Evolutionary conservation across 495 filamentous ascomycete genomes (phyloP).

Genomic region (Lichenothelia convexa): DNA sequence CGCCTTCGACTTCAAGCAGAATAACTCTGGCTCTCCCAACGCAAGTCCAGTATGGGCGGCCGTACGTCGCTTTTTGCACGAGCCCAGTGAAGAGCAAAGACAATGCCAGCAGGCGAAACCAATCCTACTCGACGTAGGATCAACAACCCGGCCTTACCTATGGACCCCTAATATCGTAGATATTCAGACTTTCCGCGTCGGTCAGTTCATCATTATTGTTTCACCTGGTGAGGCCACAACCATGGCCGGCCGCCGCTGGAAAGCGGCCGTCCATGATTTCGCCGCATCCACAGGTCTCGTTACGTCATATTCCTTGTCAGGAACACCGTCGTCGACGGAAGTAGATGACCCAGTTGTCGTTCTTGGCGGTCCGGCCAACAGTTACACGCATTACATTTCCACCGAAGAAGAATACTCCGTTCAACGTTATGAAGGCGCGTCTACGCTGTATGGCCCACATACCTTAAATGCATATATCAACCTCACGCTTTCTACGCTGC

Average conservation of each 20-base stretch:
- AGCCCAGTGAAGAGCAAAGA: conserved; percentile 50
- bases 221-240: conserved; percentile 85
- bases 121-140: conserved; percentile 78
- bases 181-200: conserved; percentile 72
- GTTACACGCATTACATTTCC: conserved; percentile 88
- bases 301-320: too few species aligned
- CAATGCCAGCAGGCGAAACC: conserved; percentile 73
- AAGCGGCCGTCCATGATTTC: conserved; percentile 46
- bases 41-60: conserved; percentile 71
- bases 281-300: conserved; percentile 29
- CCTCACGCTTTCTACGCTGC: conserved; percentile 52
- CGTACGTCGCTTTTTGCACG: conserved; percentile 53
- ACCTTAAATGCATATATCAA: conserved; percentile 85
- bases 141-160: conserved; percentile 57
- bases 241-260: conserved; percentile 90
- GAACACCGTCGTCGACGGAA: conserved; percentile 1
- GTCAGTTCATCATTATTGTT: conserved; percentile 74
- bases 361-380: conserved; percentile 86
- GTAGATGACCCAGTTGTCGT: conserved; percentile 45
- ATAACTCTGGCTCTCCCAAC: conserved; percentile 49
- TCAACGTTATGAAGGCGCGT: conserved; percentile 91
- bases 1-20: conserved; percentile 87
- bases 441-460: conserved; percentile 85
- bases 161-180: conserved; percentile 94
- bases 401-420: conserved; percentile 82